phyloP scores from a whole-genome alignment of 2,329 filamentous ascomycete species.

The Polychaeton citri region DNA sequence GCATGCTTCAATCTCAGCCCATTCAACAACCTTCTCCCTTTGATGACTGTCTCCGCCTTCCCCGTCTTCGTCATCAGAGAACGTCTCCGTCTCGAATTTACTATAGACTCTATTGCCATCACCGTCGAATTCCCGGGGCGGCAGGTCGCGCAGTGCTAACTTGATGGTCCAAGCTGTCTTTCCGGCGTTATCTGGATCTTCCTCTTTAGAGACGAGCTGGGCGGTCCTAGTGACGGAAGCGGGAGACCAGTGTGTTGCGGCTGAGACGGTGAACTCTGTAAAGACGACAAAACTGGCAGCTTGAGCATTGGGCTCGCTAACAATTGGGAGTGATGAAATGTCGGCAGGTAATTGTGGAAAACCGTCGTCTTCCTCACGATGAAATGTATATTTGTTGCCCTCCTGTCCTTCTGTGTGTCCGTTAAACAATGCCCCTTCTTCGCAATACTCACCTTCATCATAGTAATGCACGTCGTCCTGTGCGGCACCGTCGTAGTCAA shows the following conservation, averaged over 20 bases:
- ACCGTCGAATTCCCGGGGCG: constrained; percentile 47
- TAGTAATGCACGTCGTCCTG: constrained; percentile 12
- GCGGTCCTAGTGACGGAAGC: constrained; percentile 53
- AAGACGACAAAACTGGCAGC: constrained; percentile 55
- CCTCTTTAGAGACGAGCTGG: constrained; percentile 41
- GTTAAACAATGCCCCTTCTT: constrained; percentile 15
- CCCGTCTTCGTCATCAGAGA: constrained; percentile 43
- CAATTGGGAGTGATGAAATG: constrained; percentile 36
- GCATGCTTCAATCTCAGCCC: neutral
- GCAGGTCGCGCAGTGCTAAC: constrained; percentile 56
- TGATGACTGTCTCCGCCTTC: constrained; percentile 7
- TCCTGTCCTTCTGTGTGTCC: constrained; percentile 18
- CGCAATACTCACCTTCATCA: constrained; percentile 12
- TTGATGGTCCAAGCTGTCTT: constrained; percentile 30
- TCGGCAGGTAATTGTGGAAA: constrained; percentile 50
- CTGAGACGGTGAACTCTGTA: constrained; percentile 49
- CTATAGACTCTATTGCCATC: constrained; percentile 62
- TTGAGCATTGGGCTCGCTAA: constrained; percentile 37
- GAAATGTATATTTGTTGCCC: constrained; percentile 12
- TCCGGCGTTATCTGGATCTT: no score
- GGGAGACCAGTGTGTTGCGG: constrained; percentile 53
- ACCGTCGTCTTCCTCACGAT: constrained; percentile 36
- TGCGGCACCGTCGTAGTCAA: constrained; percentile 32
- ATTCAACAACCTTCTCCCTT: neutral
- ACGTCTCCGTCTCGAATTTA: constrained; percentile 57